These are phyloP conservation scores for Cyanidium caldarium DNA, from an alignment of 23 red algal species.

Conservation along the genomic window DNA sequence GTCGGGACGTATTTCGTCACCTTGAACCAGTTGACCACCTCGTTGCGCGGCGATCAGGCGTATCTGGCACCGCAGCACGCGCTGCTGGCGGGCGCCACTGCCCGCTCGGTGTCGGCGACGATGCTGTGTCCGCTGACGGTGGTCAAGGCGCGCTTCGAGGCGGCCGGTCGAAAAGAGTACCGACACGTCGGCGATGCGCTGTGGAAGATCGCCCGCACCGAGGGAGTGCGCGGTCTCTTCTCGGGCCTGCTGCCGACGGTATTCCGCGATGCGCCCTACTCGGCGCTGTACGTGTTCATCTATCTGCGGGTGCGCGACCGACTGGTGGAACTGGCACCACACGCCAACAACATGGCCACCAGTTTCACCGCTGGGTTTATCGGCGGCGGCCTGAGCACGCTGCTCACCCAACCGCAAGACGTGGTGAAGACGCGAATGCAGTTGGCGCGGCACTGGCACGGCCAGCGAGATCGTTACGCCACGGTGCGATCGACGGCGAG, in stretches of 20 bases:
- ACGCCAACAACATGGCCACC: constrained; percentile 15
- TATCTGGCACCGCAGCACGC: constrained; percentile 30
- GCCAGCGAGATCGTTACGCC: constrained; percentile 5
- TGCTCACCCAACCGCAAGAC: constrained; percentile 89
- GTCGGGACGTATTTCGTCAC: constrained; percentile 83
- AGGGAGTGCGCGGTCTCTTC: constrained; percentile 58
- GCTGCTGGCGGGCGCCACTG: constrained; percentile 55
- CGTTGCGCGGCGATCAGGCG: constrained; percentile 24
- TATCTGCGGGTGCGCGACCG: constrained; percentile 38
- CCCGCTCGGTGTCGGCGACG: constrained; percentile 58
- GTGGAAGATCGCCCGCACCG: constrained; percentile 28
- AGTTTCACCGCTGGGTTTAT: constrained; percentile 61
- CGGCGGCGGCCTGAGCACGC: constrained; percentile 63
- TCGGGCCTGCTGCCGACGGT: constrained; percentile 70
- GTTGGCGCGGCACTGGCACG: constrained; percentile 11
- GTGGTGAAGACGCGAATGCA: constrained; percentile 95
- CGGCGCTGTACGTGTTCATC: constrained; percentile 80
- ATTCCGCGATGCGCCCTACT: constrained; percentile 67
- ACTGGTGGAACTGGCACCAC: neutral
- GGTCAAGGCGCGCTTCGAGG: constrained; percentile 82
- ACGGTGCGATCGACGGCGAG: constrained; percentile 1
- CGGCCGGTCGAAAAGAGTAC: constrained; percentile 31
- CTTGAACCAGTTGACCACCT: constrained; percentile 33
- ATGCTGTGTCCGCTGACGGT: constrained; percentile 70
- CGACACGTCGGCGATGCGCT: constrained; percentile 39